Conservation (phyloP, 1,139 yeast genomes). For the Yamadazyma friedrichii region DNA sequence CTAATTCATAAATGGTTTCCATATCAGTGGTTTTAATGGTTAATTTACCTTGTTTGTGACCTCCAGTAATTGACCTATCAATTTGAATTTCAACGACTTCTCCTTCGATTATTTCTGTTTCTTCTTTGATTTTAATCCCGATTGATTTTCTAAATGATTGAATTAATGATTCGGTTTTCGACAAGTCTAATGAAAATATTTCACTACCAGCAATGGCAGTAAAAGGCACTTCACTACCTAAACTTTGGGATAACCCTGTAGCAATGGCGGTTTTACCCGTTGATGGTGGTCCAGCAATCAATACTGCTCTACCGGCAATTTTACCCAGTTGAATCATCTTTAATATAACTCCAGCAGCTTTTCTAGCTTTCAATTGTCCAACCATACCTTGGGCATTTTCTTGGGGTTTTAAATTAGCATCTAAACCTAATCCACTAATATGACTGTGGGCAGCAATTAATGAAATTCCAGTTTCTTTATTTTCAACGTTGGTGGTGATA, state of each 20-base stretch:
- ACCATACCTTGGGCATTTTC: constrained; percentile 91
- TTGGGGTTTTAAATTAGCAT: constrained; percentile 83
- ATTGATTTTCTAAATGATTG: constrained; percentile 95
- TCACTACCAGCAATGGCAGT: constrained; percentile 95
- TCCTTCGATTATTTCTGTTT: constrained; percentile 96
- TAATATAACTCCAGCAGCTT: constrained; percentile 91
- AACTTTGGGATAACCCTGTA: constrained; percentile 88
- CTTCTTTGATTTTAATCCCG: constrained; percentile 94
- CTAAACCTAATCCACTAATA: constrained; percentile 91
- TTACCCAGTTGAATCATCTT: constrained; percentile 92
- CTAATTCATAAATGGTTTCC: constrained; percentile 98
- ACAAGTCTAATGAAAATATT: constrained; percentile 83
- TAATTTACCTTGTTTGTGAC: constrained; percentile 96
- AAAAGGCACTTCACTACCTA: constrained; percentile 92
- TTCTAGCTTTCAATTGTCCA: constrained; percentile 92
- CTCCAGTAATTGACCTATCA: constrained; percentile 94
- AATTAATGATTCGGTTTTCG: constrained; percentile 93
- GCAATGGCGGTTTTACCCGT: constrained; percentile 99
- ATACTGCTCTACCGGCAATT: constrained; percentile 95
- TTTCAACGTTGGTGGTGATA: constrained; percentile 34
- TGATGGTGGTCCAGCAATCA: constrained; percentile 97
- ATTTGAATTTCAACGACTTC: constrained; percentile 98
- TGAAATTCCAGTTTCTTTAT: constrained; percentile 58
- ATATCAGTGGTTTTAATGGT: constrained; percentile 98
- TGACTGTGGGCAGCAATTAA: constrained; percentile 96